These are phyloP conservation scores for Globisporangium spiculum DNA, from an alignment of 352 stramenopile species.

Conservation along the genomic window DNA sequence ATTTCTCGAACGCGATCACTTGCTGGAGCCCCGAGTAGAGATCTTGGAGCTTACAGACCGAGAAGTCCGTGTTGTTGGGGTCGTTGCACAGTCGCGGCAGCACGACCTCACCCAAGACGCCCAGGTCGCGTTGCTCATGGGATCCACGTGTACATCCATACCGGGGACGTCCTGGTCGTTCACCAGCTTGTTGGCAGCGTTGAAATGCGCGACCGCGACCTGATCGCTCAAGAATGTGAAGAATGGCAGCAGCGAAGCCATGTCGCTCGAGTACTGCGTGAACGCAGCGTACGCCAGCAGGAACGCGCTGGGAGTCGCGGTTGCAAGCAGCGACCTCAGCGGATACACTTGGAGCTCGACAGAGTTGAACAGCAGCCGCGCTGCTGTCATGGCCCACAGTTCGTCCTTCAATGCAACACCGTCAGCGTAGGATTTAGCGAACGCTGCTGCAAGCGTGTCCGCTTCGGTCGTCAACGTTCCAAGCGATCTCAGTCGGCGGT, in stretches of 20 bases:
- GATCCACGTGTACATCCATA: slow-evolving; percentile 14
- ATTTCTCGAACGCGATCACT: slow-evolving; percentile 13
- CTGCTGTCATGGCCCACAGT: too few relatives aligned
- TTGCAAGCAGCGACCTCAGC: too few relatives aligned
- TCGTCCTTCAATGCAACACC: too few relatives aligned
- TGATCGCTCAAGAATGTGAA: slow-evolving; percentile 21
- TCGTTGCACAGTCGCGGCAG: slow-evolving; percentile 16
- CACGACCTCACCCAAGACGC: slow-evolving; percentile 3
- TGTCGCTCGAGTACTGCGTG: slow-evolving; percentile 39
- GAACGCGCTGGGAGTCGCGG: not conserved
- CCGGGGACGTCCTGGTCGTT: slow-evolving; percentile 9
- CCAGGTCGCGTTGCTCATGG: slow-evolving; percentile 15
- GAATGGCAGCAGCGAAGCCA: slow-evolving; percentile 21
- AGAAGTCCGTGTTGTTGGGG: slow-evolving; percentile 16
- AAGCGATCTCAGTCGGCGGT: too few relatives aligned
- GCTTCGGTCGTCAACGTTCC: too few relatives aligned
- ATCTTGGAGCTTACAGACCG: slow-evolving; percentile 20
- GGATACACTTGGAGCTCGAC: too few relatives aligned
- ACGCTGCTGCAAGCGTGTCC: too few relatives aligned
- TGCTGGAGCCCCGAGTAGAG: slow-evolving; percentile 16
- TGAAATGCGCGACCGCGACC: slow-evolving; percentile 16
- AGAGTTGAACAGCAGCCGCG: too few relatives aligned
- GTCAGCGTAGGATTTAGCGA: too few relatives aligned
- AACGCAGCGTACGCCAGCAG: not conserved
- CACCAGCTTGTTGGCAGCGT: slow-evolving; percentile 17